Percentiles rank a stretch among this genome's conserved stretches.
These are phyloP conservation scores for Aspergillus sclerotioniger DNA, from an alignment of 495 filamentous ascomycete species.

Conservation along the genomic window DNA sequence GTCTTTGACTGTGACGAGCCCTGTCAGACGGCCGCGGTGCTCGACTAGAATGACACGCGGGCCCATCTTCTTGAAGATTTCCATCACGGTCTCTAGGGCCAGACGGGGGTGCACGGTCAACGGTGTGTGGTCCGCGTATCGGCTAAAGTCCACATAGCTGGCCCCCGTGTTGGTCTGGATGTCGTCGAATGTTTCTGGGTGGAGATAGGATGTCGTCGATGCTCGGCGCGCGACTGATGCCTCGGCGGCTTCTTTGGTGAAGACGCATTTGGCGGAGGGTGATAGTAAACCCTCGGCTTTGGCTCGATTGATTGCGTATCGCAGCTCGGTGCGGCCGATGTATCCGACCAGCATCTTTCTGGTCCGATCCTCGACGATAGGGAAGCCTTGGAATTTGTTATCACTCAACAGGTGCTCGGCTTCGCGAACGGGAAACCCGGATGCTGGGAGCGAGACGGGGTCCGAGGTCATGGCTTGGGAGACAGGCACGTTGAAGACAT, in stretches of 20 bases:
- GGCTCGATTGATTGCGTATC: constrained; percentile 86
- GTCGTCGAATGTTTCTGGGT: constrained; percentile 62
- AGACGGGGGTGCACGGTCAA: constrained; percentile 88
- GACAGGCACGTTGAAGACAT: constrained; percentile 93
- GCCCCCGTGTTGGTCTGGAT: constrained; percentile 56
- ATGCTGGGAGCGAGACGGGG: constrained; percentile 67
- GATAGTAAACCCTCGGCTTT: constrained; percentile 70
- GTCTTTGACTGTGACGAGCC: constrained; percentile 94
- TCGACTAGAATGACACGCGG: constrained; percentile 93
- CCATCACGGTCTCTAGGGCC: constrained; percentile 96
- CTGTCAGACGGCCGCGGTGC: constrained; percentile 75
- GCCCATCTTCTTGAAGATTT: constrained; percentile 97
- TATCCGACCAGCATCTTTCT: constrained; percentile 81
- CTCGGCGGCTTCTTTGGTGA: constrained; percentile 61
- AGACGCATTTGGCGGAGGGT: constrained; percentile 72
- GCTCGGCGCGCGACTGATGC: constrained; percentile 38
- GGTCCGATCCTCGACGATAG: constrained; percentile 74
- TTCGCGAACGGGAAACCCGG: constrained; percentile 69
- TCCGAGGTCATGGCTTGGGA: constrained; percentile 88
- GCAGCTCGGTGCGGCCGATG: constrained; percentile 90
- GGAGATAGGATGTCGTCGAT: constrained; percentile 23
- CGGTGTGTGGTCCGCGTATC: constrained; percentile 87
- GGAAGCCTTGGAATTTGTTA: constrained; percentile 93
- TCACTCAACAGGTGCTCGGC: constrained; percentile 73
- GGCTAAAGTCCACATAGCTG: constrained; percentile 74